Percentiles rank a stretch among this genome's conserved stretches.
These are phyloP conservation scores for Arabidopsis hybrid DNA, from an alignment of 441 rosid species.

Conservation along the genomic window DNA sequence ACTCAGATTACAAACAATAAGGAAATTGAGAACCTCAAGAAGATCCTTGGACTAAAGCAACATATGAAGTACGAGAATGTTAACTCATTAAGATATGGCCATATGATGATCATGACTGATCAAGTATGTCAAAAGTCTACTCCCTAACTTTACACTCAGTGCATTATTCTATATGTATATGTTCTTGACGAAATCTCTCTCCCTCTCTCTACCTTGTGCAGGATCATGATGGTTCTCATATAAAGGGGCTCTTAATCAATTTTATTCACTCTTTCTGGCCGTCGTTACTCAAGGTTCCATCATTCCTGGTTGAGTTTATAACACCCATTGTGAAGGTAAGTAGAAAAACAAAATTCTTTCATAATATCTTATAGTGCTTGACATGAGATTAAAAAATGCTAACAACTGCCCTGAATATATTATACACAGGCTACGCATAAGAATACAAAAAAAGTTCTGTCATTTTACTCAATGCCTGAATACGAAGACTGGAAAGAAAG, in stretches of 20 bases:
- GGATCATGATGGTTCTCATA: slow-evolving; percentile 99
- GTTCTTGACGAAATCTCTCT: not conserved
- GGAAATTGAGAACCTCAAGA: slow-evolving; percentile 85
- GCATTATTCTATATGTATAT: slow-evolving; percentile 5
- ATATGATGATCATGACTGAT: slow-evolving; percentile 98
- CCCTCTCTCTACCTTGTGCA: slow-evolving; percentile 45
- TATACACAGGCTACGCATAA: slow-evolving; percentile 68
- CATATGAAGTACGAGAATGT: slow-evolving; percentile 65
- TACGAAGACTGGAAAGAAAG: slow-evolving; percentile 89
- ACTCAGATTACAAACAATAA: slow-evolving; percentile 83
- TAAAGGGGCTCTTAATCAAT: slow-evolving; percentile 91
- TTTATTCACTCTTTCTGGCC: slow-evolving; percentile 98
- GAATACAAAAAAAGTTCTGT: slow-evolving; percentile 48
- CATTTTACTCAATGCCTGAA: slow-evolving; percentile 96
- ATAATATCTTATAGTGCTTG: not conserved
- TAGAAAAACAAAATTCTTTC: slow-evolving; percentile 11
- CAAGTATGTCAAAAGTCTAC: slow-evolving; percentile 56
- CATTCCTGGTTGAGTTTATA: slow-evolving; percentile 92
- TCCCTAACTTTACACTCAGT: not conserved
- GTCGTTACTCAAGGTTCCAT: slow-evolving; percentile 78
- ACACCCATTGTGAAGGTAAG: slow-evolving; percentile 96
- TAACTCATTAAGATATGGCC: slow-evolving; percentile 92
- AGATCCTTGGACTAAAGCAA: slow-evolving; percentile 96
- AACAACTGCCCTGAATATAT: slow-evolving; percentile 13
- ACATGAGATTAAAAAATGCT: not conserved